Evolutionary conservation across 805 yeast species (phyloP).

Genomic region (Lipomyces starkeyi): DNA sequence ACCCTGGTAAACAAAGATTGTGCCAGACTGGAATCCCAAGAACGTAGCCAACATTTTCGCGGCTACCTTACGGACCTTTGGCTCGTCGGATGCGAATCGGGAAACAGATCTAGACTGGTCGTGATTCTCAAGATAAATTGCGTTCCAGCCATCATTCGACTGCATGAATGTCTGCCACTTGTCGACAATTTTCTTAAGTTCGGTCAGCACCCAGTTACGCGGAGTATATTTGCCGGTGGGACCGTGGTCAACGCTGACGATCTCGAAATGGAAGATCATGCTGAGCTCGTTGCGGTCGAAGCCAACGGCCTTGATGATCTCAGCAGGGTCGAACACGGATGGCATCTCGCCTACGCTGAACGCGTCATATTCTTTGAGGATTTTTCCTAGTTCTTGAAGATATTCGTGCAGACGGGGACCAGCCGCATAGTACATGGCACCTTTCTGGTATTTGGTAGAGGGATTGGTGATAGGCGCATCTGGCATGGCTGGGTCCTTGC

Average conservation of each 20-base stretch:
- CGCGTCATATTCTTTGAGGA: constrained; percentile 55
- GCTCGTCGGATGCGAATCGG: constrained; percentile 56
- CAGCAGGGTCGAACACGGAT: constrained; percentile 45
- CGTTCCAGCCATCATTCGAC: constrained; percentile 63
- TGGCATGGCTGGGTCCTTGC: constrained; percentile 54
- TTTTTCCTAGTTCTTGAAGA: constrained; percentile 58
- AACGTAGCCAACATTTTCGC: constrained; percentile 58
- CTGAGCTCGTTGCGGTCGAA: constrained; percentile 40
- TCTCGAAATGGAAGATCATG: constrained; percentile 43
- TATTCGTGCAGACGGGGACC: constrained; percentile 67
- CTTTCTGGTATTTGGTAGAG: constrained; percentile 53
- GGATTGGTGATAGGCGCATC: constrained; percentile 57
- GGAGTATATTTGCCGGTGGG: constrained; percentile 25
- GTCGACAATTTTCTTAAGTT: constrained; percentile 28
- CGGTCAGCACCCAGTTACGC: constrained; percentile 19
- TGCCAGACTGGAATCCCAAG: constrained; percentile 57
- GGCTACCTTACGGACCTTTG: constrained; percentile 48
- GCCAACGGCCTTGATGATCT: constrained; percentile 38
- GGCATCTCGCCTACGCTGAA: constrained; percentile 68
- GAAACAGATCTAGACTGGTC: constrained; percentile 63
- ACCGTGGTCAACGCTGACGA: constrained; percentile 32
- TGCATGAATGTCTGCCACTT: constrained; percentile 48
- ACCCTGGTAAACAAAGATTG: constrained; percentile 64
- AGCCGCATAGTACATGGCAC: constrained; percentile 48
- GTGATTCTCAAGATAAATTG: constrained; percentile 62